Evolutionary conservation across 148 eudicot species (phyloP).

Genomic region (Selenicereus undatus): DNA sequence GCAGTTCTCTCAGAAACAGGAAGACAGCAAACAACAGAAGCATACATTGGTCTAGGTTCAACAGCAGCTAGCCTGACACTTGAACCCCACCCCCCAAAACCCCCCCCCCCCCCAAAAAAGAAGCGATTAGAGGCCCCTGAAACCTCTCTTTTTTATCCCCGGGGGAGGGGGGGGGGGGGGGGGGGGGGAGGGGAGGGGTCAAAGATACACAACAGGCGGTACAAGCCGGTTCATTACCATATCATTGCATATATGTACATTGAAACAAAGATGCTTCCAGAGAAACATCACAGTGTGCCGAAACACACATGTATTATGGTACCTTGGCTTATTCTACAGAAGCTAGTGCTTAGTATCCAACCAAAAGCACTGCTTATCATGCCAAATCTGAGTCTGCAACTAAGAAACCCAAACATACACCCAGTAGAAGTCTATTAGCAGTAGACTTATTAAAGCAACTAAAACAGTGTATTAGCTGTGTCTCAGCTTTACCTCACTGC

Average conservation of each 20-base stretch:
- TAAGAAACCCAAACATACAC: background rate
- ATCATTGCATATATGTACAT: background rate
- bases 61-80: too few relatives aligned
- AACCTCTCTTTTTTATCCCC: too few relatives aligned
- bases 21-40: too few relatives aligned
- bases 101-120: too few relatives aligned
- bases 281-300: background rate
- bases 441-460: too few relatives aligned
- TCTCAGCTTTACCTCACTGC: slow-evolving; percentile 14
- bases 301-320: background rate
- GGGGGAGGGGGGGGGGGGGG: too few relatives aligned
- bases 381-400: background rate
- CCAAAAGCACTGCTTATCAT: background rate
- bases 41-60: too few relatives aligned
- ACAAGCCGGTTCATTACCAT: background rate
- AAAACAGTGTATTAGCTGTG: background rate
- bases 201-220: too few relatives aligned
- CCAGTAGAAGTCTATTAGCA: background rate
- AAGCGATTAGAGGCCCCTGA: too few relatives aligned
- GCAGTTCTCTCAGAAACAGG: too few relatives aligned
- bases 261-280: background rate
- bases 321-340: background rate
- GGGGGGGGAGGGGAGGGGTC: too few relatives aligned
- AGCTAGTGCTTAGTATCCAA: background rate
- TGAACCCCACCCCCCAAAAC: too few relatives aligned